These are phyloP conservation scores for Gastrolobium bilobum DNA, from an alignment of 306 rosid species.

Conservation along the genomic window DNA sequence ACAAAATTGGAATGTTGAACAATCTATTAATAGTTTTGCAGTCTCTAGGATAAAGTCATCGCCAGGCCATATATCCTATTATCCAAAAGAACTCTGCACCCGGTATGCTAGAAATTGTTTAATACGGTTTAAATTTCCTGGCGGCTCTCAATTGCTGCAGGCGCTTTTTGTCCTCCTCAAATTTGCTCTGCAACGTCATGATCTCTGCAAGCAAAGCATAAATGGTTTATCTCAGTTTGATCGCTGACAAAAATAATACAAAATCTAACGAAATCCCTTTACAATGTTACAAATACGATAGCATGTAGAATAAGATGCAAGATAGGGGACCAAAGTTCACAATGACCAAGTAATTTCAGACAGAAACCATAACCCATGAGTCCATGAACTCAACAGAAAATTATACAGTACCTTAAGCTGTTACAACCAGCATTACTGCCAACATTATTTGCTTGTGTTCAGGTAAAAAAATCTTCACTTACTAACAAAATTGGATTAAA, in stretches of 20 bases:
- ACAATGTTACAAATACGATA: neutral
- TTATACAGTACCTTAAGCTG: neutral
- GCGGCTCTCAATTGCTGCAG: constrained; percentile 88
- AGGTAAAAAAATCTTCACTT: neutral
- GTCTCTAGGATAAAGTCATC: neutral
- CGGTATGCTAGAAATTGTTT: constrained; percentile 19
- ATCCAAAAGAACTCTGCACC: neutral
- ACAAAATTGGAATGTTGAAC: neutral
- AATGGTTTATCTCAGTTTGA: constrained; percentile 39
- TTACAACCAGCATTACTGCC: neutral
- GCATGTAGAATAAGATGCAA: neutral
- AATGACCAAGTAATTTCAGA: too few species aligned
- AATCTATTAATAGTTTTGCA: neutral
- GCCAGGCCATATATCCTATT: too few species aligned
- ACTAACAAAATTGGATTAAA: neutral
- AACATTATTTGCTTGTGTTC: neutral
- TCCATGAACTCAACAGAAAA: neutral
- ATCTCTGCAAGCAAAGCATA: constrained; percentile 70
- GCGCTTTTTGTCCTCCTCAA: constrained; percentile 83
- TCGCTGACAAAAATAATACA: neutral
- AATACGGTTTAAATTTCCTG: constrained; percentile 90
- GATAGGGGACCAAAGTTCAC: neutral
- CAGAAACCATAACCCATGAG: too few species aligned
- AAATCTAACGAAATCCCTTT: neutral
- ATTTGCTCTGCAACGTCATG: constrained; percentile 84